A percentile compares a stretch with the other conserved stretches of the same genome.
Conservation (phyloP, 2,329 filamentous ascomycete genomes). For the Aureobasidium namibiae region DNA sequence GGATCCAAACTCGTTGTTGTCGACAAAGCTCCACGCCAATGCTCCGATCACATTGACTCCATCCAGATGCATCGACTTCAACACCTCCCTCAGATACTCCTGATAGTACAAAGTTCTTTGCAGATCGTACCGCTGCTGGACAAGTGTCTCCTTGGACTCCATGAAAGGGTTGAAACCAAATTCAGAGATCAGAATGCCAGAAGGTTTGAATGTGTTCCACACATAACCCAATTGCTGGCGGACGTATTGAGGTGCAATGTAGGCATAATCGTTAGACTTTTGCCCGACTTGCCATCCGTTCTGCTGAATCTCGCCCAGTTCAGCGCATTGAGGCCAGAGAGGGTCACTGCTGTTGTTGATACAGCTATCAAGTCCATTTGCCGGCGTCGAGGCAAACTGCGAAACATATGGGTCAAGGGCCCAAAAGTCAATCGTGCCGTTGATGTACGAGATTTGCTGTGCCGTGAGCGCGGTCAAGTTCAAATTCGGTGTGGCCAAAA, state of each 20-base stretch:
- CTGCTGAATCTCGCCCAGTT: conserved; percentile 21
- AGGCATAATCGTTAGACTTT: conserved; percentile 46
- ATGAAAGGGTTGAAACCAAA: conserved; percentile 35
- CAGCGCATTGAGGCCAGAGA: conserved; percentile 25
- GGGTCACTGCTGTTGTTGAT: conserved; percentile 23
- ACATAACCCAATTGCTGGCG: conserved; percentile 48
- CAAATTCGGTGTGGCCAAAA: conserved; percentile 37
- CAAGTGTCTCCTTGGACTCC: conserved; percentile 36
- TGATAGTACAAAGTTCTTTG: conserved; percentile 48
- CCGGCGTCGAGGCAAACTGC: conserved; percentile 13
- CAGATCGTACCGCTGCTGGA: conserved; percentile 46
- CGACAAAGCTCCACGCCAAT: conserved; percentile 27
- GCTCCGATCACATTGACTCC: conserved; percentile 27
- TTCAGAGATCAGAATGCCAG: conserved; percentile 32
- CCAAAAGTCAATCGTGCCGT: conserved; percentile 22
- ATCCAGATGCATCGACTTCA: conserved; percentile 24
- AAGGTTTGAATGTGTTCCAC: conserved; percentile 47
- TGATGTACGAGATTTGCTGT: conserved; percentile 34
- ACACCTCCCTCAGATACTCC: conserved; percentile 31
- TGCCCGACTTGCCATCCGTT: conserved; percentile 35
- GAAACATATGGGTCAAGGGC: conserved; percentile 26
- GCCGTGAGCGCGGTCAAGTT: conserved; percentile 40
- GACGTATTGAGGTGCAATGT: conserved; percentile 52
- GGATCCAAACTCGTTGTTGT: conserved; percentile 40
- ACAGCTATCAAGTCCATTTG: conserved; percentile 31